Conservation (phyloP, 2,329 filamentous ascomycete genomes). For the Arthrobotrys musiformis region DNA sequence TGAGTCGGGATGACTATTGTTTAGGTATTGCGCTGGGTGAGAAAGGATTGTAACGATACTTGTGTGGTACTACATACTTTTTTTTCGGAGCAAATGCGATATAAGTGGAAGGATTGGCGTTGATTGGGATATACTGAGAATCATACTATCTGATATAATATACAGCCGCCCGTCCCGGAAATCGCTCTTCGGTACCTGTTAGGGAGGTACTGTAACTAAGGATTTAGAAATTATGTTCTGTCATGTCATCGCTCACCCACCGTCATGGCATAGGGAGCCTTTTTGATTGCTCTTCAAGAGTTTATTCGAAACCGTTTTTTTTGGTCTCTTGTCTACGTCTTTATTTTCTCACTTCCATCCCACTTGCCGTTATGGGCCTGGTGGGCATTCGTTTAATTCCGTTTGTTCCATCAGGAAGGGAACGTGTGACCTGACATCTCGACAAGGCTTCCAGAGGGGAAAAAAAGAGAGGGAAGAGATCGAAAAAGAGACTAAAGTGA, state of each 20-base stretch:
- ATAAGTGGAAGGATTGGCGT: not conserved
- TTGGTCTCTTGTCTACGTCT: constrained; percentile 22
- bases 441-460: constrained; percentile 51
- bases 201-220: constrained; percentile 1
- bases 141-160: too few species aligned
- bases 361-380: constrained; percentile 53
- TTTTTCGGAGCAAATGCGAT: constrained; percentile 13
- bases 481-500: constrained; percentile 41
- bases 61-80: not conserved
- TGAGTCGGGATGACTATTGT: not conserved
- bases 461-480: too few species aligned
- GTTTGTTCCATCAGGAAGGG: constrained; percentile 55
- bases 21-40: not conserved
- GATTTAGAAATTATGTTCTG: not conserved
- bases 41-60: not conserved
- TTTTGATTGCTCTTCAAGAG: constrained; percentile 17
- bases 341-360: constrained; percentile 32
- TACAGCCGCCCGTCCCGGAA: not conserved
- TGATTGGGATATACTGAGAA: not conserved
- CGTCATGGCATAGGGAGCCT: not conserved
- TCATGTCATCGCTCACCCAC: constrained; percentile 16
- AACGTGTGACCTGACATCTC: constrained; percentile 56
- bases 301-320: not conserved
- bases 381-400: constrained; percentile 55
- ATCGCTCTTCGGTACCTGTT: constrained; percentile 30